phyloP scores from a whole-genome alignment of 495 filamentous ascomycete genomes.

The Barbatosphaeria neglecta region DNA sequence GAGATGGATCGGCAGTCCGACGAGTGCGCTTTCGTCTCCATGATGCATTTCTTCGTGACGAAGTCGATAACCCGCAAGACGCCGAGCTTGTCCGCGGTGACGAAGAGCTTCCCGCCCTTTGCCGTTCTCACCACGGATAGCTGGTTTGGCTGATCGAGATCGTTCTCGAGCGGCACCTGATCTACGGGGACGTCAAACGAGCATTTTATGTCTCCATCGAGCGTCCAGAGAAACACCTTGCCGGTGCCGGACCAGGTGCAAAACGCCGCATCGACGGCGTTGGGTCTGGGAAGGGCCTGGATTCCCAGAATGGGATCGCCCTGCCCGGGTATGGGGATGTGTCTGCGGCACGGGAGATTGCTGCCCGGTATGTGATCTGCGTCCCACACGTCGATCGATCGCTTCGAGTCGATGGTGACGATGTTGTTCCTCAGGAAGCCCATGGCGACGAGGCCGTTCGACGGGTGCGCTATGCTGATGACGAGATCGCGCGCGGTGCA shows the following conservation, averaged over 20 bases:
- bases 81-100: conserved; percentile 77
- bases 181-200: conserved; percentile 60
- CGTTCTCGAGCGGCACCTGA: conserved; percentile 43
- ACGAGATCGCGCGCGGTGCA: conserved; percentile 12
- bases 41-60: conserved; percentile 37
- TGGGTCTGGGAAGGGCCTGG: conserved; percentile 42
- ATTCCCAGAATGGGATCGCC: conserved; percentile 71
- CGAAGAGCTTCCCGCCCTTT: conserved; percentile 47
- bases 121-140: conserved; percentile 57
- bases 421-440: conserved; percentile 55
- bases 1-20: conserved; percentile 77
- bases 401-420: conserved; percentile 63
- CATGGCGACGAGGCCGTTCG: conserved; percentile 45
- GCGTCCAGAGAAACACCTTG: conserved; percentile 67
- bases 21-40: conserved; percentile 71
- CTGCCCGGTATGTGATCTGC: conserved; percentile 21
- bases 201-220: conserved; percentile 53
- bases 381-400: conserved; percentile 56
- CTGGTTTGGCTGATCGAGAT: conserved; percentile 55
- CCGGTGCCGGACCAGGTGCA: conserved; percentile 80
- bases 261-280: conserved; percentile 54
- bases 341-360: conserved; percentile 14
- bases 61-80: conserved; percentile 51
- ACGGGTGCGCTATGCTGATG: conserved; percentile 14
- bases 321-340: conserved; percentile 52